Evolutionary conservation across 23 red algal genomes (phyloP), one percentile per base, ranked within the genome.

Genomic region (Rhodosorus marinus): DNA sequence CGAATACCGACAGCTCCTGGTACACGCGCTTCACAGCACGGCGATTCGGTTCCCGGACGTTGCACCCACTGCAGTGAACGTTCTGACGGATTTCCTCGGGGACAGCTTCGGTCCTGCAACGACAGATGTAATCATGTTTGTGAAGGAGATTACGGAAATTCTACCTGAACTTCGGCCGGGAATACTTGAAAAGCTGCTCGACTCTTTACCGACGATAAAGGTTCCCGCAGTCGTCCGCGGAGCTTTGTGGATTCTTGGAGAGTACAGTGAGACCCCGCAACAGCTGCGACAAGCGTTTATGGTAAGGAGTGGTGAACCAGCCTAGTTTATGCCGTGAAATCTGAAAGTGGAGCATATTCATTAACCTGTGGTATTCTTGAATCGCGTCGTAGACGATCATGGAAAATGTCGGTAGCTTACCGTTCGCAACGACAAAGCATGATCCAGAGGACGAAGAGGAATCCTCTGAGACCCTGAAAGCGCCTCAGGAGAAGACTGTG

Each of bases 31-130:
- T 25, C 76, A 85, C 33, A 58, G 50, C n/a, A 61, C 67, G 21
- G 74, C 70, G 23, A 59, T 98, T 49, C 66, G 67, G 28, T 98
- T 83, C 64, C 77, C 69, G 36, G 78, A 85, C 14, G 74, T 80
- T 6, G 79, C 64, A 7, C 51, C 71, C 29, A 46, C 51, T 8
- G 79, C 72, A 5, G 59, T 85, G 24, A 43, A 53, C 31, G 69
- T 77, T 0, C 55, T 98, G 8, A 23, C 73, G 22, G 78, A 85
- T 65, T 98, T 84, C 55, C 49, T 98, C 9, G 50, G 35, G 0
- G 90, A 85, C 35, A 52, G 63, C 6, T 69, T 68, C 29, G 90
- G 70, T 15, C 53, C 57, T 14, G 90, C 62, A 29, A 74, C 76
- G 15, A 55, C 35, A 2, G 90, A 98, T 24, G 90, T 81, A 42